phyloP scores from a whole-genome alignment of 768 basidiomycete genomes.

The Agrocybe chaxingu region DNA sequence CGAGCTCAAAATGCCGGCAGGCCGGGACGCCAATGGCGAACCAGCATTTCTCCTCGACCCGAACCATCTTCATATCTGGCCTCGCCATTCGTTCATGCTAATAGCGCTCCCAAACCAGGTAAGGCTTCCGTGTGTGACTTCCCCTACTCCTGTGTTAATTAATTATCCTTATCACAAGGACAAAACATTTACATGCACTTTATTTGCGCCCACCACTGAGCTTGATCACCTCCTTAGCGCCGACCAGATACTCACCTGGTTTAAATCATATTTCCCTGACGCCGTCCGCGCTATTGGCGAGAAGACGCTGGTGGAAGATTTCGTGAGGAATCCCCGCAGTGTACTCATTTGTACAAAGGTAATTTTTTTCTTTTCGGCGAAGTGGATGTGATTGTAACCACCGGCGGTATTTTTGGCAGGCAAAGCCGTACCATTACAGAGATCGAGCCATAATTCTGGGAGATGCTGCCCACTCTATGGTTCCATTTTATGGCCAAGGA shows the following conservation, averaged over 20 bases:
- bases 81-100: constrained; percentile 98
- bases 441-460: constrained; percentile 87
- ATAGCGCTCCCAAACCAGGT: constrained; percentile 98
- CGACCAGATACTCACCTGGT: constrained; percentile 67
- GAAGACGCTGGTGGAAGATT: constrained; percentile 70
- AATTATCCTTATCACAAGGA: constrained; percentile 58
- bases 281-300: constrained; percentile 85
- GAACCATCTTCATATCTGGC: constrained; percentile 98
- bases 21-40: constrained; percentile 54
- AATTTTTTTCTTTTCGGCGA: constrained; percentile 22
- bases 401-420: constrained; percentile 40
- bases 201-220: constrained; percentile 83
- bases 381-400: constrained; percentile 21
- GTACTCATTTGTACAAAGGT: constrained; percentile 93
- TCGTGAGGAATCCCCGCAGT: constrained; percentile 81
- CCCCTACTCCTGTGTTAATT: constrained; percentile 18
- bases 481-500: constrained; percentile 97
- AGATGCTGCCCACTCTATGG: constrained; percentile 97
- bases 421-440: constrained; percentile 86
- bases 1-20: constrained; percentile 93
- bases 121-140: constrained; percentile 25
- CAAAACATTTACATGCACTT: constrained; percentile 94
- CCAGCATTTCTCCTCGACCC: constrained; percentile 84
- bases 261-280: constrained; percentile 82
- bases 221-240: constrained; percentile 64